These are phyloP conservation scores for Talaromyces sp. DNA, from an alignment of 2,329 filamentous ascomycete genomes.

Conservation along the genomic window DNA sequence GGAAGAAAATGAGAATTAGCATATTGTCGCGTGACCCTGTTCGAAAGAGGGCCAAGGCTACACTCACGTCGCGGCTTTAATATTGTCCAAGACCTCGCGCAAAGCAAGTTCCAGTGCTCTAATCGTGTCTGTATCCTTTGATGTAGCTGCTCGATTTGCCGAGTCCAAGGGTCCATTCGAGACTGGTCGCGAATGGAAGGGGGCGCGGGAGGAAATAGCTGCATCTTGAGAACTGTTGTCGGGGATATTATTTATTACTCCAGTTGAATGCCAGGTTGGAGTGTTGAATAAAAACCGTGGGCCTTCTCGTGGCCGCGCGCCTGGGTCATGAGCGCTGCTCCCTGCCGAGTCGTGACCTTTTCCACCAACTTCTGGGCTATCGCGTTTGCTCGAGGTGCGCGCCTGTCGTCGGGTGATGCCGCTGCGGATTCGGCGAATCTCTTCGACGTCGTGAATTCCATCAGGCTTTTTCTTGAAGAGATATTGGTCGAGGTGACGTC, in stretches of 20 bases:
- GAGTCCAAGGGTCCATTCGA: constrained; percentile 40
- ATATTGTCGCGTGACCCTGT: background rate
- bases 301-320: constrained; percentile 28
- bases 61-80: constrained; percentile 74
- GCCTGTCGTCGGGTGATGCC: constrained; percentile 82
- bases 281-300: constrained; percentile 51
- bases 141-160: constrained; percentile 58
- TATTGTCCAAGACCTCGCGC: constrained; percentile 72
- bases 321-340: constrained; percentile 27
- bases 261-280: constrained; percentile 68
- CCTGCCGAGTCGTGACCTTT: constrained; percentile 29
- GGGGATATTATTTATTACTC: constrained; percentile 70
- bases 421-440: constrained; percentile 76
- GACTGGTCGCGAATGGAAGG: constrained; percentile 25
- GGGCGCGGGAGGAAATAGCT: constrained; percentile 25
- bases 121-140: constrained; percentile 71
- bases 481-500: constrained; percentile 88
- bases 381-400: constrained; percentile 56
- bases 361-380: constrained; percentile 55
- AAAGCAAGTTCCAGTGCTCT: constrained; percentile 79
- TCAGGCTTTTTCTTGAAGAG: constrained; percentile 93
- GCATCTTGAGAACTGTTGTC: constrained; percentile 40
- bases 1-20: background rate
- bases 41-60: background rate
- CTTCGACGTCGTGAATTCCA: constrained; percentile 82